Base-by-base conservation (phyloP, 2,329 filamentous ascomycete genomes). In the Monilinia vaccinii-corymbosi region DNA sequence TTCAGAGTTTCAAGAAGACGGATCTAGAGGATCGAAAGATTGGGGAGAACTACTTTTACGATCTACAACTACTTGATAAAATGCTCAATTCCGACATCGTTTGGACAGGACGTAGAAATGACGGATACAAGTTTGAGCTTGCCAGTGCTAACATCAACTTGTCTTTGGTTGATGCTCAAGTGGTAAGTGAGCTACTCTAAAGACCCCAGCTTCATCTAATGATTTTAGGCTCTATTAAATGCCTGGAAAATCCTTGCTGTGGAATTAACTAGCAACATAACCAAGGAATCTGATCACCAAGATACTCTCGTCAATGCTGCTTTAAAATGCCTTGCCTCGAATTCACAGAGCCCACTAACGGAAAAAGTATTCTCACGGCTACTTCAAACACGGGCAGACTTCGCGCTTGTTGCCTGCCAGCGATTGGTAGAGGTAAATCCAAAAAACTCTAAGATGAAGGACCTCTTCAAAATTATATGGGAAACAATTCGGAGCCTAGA, bases 101-200 rank as follows among this genome's bases (percentile, higher is more conserved):
- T 44, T 99, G 94, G 94, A 77, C 77, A 57, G 87, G 87, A 47
- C 79, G 77, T 65, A 80, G 77, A 66, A 81, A 83, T 58, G 82
- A 87, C 68, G 92, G 92, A 0, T 96, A 96, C 74, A 81, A 82
- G 63, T 81, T 83, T 52, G 94, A 99, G 71, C 87, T 99, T 74
- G 83, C 86, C 68, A 85, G 85, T 62, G 94, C 93, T 46, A 99
- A 99, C 72, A 77, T 88, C 63, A 97, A 99, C 73, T 73, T 99
- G 56, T 96, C 92, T 28, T 78, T 96, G 38, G 91, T 99, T 38
- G 91, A 97, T 72, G 89, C 93, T 28, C 91, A 99, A 76, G 86
- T 94, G 65, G 86, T 89, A 78, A 75, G 86, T 77, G 40, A 46
- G 25, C 28, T 44, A 46, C 18, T 46, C 36, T 34, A 42, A 49